Evolutionary conservation across 2,329 filamentous ascomycete species (phyloP).

Genomic region (Akanthomyces lecanii): DNA sequence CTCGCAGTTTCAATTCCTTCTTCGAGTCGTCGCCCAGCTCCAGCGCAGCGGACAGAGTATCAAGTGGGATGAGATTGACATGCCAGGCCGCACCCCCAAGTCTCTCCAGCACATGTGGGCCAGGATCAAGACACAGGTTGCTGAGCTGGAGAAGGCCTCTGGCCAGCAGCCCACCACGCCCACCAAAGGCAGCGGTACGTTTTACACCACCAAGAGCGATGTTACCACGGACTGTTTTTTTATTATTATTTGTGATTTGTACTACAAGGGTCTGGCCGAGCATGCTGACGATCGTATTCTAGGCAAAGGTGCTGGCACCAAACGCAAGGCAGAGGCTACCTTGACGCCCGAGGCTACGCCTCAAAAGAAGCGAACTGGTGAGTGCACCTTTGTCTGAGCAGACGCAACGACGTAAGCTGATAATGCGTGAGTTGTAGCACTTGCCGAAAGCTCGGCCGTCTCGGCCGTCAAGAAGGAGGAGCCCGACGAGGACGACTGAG

Average conservation of each 20-base stretch:
- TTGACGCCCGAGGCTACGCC: slow-evolving; percentile 5
- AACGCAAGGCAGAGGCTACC: slow-evolving; percentile 6
- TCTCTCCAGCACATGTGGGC: slow-evolving; percentile 22
- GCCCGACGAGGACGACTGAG: background rate
- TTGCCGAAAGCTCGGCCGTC: background rate
- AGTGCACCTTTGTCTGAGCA: background rate
- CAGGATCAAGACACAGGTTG: slow-evolving; percentile 18
- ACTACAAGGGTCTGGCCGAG: background rate
- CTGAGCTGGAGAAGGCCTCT: slow-evolving; percentile 25
- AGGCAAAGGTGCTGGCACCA: slow-evolving; percentile 3
- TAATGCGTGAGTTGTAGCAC: background rate
- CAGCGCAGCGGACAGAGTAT: slow-evolving; percentile 18
- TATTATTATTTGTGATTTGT: background rate
- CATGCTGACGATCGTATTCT: background rate
- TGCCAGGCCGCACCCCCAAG: slow-evolving; percentile 23
- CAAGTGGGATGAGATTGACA: slow-evolving; percentile 20
- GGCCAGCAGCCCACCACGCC: slow-evolving; percentile 9
- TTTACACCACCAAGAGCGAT: no score
- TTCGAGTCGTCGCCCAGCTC: slow-evolving; percentile 17
- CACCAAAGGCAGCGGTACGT: slow-evolving; percentile 4
- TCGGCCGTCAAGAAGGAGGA: background rate
- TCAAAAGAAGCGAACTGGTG: slow-evolving; percentile 10
- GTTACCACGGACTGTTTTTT: background rate
- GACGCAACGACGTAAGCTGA: background rate
- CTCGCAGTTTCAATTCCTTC: slow-evolving; percentile 19